Evolutionary conservation across 495 filamentous ascomycete species (phyloP).

Genomic region (Podospora fimiseda): DNA sequence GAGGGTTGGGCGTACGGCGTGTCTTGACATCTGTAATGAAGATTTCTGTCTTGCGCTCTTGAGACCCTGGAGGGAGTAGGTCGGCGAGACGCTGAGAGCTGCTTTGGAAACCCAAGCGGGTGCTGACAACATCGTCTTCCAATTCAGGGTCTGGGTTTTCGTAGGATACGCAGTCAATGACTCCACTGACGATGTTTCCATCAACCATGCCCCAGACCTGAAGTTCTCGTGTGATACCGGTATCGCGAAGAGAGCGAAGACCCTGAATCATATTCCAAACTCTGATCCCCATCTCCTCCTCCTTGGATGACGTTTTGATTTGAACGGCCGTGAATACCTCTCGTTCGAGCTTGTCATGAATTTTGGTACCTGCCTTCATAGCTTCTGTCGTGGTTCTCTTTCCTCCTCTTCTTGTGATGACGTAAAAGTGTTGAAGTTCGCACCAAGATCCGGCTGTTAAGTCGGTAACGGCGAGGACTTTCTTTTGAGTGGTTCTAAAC

Average conservation of each 20-base stretch:
- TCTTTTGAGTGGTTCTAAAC: slow-evolving; percentile 70
- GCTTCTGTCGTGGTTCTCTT: slow-evolving; percentile 65
- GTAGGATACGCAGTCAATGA: slow-evolving; percentile 84
- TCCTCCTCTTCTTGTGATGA: slow-evolving; percentile 64
- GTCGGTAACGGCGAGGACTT: slow-evolving; percentile 84
- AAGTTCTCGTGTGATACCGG: slow-evolving; percentile 79
- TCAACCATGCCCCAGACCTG: slow-evolving; percentile 89
- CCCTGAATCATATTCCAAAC: slow-evolving; percentile 94
- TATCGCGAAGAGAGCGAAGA: slow-evolving; percentile 64
- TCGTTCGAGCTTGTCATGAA: slow-evolving; percentile 81
- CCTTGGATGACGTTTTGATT: slow-evolving; percentile 64
- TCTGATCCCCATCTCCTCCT: slow-evolving; percentile 75
- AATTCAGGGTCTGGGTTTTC: slow-evolving; percentile 64
- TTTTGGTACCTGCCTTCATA: slow-evolving; percentile 71
- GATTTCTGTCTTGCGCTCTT: slow-evolving; percentile 59
- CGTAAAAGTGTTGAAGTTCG: slow-evolving; percentile 89
- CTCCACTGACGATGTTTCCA: slow-evolving; percentile 76
- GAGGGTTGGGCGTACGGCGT: slow-evolving; percentile 53
- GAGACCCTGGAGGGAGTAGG: slow-evolving; percentile 44
- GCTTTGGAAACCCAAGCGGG: slow-evolving; percentile 20
- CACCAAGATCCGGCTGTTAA: slow-evolving; percentile 88
- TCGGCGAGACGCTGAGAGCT: slow-evolving; percentile 8
- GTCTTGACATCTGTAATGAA: slow-evolving; percentile 92
- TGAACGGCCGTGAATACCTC: slow-evolving; percentile 71
- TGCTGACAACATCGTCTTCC: slow-evolving; percentile 45